phyloP scores from a whole-genome alignment of 129 eudicot species.

The Artemisia annua region DNA sequence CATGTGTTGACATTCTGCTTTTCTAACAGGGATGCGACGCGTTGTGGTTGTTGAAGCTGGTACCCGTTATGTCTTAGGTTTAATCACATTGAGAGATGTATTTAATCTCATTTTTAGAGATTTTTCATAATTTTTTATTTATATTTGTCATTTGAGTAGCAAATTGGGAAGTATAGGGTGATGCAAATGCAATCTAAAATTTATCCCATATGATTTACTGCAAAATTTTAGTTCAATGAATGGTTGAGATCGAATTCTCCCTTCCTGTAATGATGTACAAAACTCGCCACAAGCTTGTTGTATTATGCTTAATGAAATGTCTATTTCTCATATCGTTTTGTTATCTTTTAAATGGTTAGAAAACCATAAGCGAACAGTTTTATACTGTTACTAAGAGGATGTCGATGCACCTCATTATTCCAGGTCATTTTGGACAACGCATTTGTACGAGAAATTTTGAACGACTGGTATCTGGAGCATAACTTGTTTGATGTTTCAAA shows the following conservation, averaged over 20 bases:
- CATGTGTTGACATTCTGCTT: neutral
- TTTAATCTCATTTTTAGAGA: slow-evolving; percentile 44
- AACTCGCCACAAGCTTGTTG: slow-evolving; percentile 14
- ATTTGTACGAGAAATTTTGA: too few relatives aligned
- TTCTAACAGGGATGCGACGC: slow-evolving; percentile 56
- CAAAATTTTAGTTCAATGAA: slow-evolving; percentile 17
- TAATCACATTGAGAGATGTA: slow-evolving; percentile 62
- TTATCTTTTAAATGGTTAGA: neutral
- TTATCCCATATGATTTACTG: slow-evolving; percentile 16
- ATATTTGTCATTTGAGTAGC: slow-evolving; percentile 19
- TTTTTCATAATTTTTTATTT: slow-evolving; percentile 19
- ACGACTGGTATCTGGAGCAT: too few relatives aligned
- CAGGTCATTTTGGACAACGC: too few relatives aligned
- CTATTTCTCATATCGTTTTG: neutral
- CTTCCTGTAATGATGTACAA: slow-evolving; percentile 13
- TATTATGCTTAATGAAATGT: slow-evolving; percentile 15
- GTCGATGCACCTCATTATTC: neutral
- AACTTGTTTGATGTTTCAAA: too few relatives aligned
- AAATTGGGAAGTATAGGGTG: slow-evolving; percentile 25
- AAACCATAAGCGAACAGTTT: neutral
- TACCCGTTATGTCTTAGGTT: slow-evolving; percentile 57
- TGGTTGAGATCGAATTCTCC: slow-evolving; percentile 12
- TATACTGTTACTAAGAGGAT: too few relatives aligned
- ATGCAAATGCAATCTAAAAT: slow-evolving; percentile 28
- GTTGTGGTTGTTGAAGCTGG: slow-evolving; percentile 49